Percentiles rank a stretch among this genome's conserved stretches.
Conservation (phyloP, 441 rosid genomes). For the Erysimum cheiri region DNA sequence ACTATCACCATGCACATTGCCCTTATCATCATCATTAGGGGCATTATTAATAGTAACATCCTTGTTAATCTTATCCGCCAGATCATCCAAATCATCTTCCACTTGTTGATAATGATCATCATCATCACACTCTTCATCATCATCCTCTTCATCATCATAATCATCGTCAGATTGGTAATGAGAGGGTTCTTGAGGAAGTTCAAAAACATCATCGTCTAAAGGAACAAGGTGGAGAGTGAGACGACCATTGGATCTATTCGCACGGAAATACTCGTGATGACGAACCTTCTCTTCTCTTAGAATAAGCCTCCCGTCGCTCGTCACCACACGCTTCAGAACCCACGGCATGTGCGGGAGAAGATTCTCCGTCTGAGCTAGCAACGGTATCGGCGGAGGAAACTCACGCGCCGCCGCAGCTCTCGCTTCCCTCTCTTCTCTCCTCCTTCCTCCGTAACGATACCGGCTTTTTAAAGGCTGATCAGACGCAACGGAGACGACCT, state of each 20-base stretch:
- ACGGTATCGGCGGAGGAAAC: constrained; percentile 45
- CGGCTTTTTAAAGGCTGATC: constrained; percentile 20
- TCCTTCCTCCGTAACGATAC: constrained; percentile 37
- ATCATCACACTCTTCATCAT: constrained; percentile 12
- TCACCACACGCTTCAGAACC: constrained; percentile 53
- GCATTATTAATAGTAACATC: not conserved
- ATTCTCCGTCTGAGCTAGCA: constrained; percentile 56
- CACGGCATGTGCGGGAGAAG: constrained; percentile 56
- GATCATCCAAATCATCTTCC: constrained; percentile 25
- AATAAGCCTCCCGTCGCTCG: constrained; percentile 59
- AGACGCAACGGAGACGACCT: not conserved
- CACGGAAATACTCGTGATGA: constrained; percentile 59
- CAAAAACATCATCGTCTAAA: constrained; percentile 43
- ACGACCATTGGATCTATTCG: constrained; percentile 51
- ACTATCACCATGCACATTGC: constrained; percentile 42
- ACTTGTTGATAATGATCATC: constrained; percentile 14
- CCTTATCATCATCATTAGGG: constrained; percentile 18
- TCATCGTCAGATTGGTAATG: constrained; percentile 26
- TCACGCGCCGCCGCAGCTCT: constrained; percentile 44
- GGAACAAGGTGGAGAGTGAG: constrained; percentile 59
- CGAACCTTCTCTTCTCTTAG: constrained; percentile 56
- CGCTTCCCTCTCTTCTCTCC: constrained; percentile 40
- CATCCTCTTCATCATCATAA: not conserved
- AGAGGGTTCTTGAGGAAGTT: constrained; percentile 32
- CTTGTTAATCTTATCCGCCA: constrained; percentile 22